Evolutionary conservation across 305 asterid genomes (phyloP).

Genomic region (Ruellia speciosa): DNA sequence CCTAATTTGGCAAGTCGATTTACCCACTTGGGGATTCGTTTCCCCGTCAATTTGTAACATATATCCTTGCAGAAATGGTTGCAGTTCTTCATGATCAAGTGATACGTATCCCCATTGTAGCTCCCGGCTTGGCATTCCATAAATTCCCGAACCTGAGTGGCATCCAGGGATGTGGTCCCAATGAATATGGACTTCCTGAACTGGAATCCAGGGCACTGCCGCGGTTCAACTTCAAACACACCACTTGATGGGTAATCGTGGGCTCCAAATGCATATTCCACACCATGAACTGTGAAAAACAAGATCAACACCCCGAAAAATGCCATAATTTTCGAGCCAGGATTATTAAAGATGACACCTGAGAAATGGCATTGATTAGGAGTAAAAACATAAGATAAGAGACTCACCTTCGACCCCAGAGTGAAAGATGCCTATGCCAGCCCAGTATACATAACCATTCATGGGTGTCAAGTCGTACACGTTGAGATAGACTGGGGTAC

Average conservation of each 20-base stretch:
- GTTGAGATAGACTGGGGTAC: slow-evolving; percentile 64
- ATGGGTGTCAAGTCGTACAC: slow-evolving; percentile 57
- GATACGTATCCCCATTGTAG: slow-evolving; percentile 78
- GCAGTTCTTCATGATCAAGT: slow-evolving; percentile 86
- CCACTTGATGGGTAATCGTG: slow-evolving; percentile 87
- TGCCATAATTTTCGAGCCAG: not conserved
- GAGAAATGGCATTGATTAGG: not conserved
- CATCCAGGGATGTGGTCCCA: slow-evolving; percentile 63
- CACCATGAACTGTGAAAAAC: slow-evolving; percentile 65
- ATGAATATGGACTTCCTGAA: slow-evolving; percentile 70
- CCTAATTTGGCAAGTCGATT: slow-evolving; percentile 93
- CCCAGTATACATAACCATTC: slow-evolving; percentile 66
- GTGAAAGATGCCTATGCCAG: slow-evolving; percentile 67
- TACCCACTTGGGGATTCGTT: slow-evolving; percentile 80
- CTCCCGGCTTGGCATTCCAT: slow-evolving; percentile 71
- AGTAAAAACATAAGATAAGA: not conserved
- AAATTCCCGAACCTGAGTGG: slow-evolving; percentile 66
- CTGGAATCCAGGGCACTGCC: slow-evolving; percentile 87
- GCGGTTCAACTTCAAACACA: slow-evolving; percentile 93
- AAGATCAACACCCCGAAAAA: not conserved
- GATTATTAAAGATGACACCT: too few species aligned
- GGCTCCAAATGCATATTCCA: slow-evolving; percentile 94
- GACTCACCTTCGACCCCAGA: slow-evolving; percentile 74
- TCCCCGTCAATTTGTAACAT: slow-evolving; percentile 70
- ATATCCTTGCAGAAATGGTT: slow-evolving; percentile 91